A percentile compares a stretch with the other conserved stretches of the same genome.
These are phyloP conservation scores for Trichophyton verrucosum DNA, from an alignment of 2,329 filamentous ascomycete species.

Conservation along the genomic window DNA sequence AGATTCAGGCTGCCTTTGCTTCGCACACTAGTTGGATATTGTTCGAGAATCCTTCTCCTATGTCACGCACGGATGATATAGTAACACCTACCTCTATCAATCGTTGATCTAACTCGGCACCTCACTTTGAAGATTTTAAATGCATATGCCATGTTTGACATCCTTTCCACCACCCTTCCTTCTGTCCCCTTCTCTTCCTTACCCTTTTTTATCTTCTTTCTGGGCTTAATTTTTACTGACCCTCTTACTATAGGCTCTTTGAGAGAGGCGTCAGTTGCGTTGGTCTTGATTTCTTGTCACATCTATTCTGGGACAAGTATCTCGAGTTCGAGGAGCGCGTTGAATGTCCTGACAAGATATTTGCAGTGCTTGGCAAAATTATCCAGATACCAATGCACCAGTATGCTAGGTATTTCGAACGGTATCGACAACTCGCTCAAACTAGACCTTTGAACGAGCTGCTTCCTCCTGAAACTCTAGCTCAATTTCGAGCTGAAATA, in stretches of 20 bases:
- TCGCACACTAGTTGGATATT: slow-evolving; percentile 22
- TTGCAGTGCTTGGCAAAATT: slow-evolving; percentile 67
- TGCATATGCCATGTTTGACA: slow-evolving; percentile 37
- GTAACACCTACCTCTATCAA: slow-evolving; percentile 20
- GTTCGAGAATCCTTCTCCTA: slow-evolving; percentile 22
- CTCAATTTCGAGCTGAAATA: slow-evolving; percentile 58
- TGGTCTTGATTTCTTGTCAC: slow-evolving; percentile 83
- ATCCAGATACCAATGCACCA: slow-evolving; percentile 90
- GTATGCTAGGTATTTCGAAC: slow-evolving; percentile 88
- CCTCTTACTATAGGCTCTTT: slow-evolving; percentile 55
- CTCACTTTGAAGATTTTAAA: slow-evolving; percentile 23
- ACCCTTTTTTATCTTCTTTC: slow-evolving; percentile 19
- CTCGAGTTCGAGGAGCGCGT: slow-evolving; percentile 91
- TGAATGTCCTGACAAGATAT: slow-evolving; percentile 72
- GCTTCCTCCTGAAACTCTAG: slow-evolving; percentile 54
- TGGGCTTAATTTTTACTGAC: slow-evolving; percentile 28
- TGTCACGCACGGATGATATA: slow-evolving; percentile 25
- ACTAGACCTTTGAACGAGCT: slow-evolving; percentile 61
- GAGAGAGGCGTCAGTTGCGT: slow-evolving; percentile 76
- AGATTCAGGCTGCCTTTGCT: slow-evolving; percentile 39
- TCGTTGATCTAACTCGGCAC: slow-evolving; percentile 29
- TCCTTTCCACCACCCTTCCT: slow-evolving; percentile 21
- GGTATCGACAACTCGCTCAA: slow-evolving; percentile 67
- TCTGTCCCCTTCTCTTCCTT: slow-evolving; percentile 14
- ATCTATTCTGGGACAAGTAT: slow-evolving; percentile 98